phyloP scores from a whole-genome alignment of 1,284 basidiomycete genomes.

The Microbotryomycetes sp. region DNA sequence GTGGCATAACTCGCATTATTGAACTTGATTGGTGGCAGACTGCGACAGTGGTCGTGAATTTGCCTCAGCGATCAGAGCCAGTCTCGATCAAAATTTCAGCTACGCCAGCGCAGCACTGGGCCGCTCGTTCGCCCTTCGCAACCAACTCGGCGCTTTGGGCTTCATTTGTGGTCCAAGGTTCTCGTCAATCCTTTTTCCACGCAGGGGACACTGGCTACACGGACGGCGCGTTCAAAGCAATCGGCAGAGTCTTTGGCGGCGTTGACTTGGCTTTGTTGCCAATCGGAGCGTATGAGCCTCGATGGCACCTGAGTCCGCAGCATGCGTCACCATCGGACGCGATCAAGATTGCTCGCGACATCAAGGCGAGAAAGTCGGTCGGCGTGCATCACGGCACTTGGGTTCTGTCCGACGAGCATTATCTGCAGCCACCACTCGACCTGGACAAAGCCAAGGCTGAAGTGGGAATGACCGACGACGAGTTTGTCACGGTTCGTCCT shows the following conservation, averaged over 20 bases:
- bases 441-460: conserved; percentile 9
- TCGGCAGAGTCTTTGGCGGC: conserved; percentile 37
- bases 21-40: conserved; percentile 41
- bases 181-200: conserved; percentile 30
- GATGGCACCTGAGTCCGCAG: conserved; percentile 41
- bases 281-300: conserved; percentile 36
- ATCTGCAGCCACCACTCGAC: conserved; percentile 22
- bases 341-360: conserved; percentile 41
- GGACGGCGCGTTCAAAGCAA: conserved; percentile 34
- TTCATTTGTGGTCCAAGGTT: conserved; percentile 41
- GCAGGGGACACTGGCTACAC: conserved; percentile 42
- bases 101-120: conserved; percentile 43
- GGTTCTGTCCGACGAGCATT: conserved; percentile 44
- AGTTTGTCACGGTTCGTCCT: conserved; percentile 2
- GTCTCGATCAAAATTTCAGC: conserved; percentile 4
- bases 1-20: conserved; percentile 32
- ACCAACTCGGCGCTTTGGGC: conserved; percentile 47
- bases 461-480: background rate
- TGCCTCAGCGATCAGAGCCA: background rate
- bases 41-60: conserved; percentile 1
- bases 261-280: conserved; percentile 37
- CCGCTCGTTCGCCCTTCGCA: conserved; percentile 44
- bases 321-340: conserved; percentile 45
- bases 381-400: conserved; percentile 48
- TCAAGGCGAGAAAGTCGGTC: conserved; percentile 4